A percentile compares a stretch with the other conserved stretches of the same genome.
phyloP scores from a whole-genome alignment of 805 yeast genomes.

The Candida nemodendra region DNA sequence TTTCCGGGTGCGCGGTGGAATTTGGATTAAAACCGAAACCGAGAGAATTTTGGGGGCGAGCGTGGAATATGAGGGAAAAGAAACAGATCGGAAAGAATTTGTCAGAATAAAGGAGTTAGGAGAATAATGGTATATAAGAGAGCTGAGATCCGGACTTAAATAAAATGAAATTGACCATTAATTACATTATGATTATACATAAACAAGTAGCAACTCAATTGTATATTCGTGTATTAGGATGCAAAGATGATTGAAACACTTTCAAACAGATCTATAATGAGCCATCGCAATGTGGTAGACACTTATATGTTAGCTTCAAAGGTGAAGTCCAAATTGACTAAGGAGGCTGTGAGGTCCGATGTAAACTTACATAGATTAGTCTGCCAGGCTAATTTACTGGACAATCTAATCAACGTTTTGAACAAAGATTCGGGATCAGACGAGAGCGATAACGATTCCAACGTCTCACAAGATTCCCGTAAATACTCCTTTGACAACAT shows the following conservation, averaged over 20 bases:
- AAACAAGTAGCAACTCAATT: no score
- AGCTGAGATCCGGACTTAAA: not conserved
- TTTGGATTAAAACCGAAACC: no score
- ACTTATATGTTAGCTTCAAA: constrained; percentile 61
- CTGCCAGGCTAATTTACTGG: constrained; percentile 70
- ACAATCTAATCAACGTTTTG: constrained; percentile 56
- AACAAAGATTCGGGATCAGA: constrained; percentile 33
- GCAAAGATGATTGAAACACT: not conserved
- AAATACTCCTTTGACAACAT: constrained; percentile 8
- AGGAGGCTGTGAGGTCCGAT: constrained; percentile 58
- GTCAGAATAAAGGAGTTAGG: not conserved
- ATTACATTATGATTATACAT: no score
- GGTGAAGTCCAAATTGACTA: constrained; percentile 62
- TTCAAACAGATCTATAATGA: constrained; percentile 2
- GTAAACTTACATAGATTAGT: constrained; percentile 58
- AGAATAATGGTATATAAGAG: not conserved
- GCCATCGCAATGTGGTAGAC: constrained; percentile 34
- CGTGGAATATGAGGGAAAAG: not conserved
- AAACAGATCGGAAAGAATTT: not conserved
- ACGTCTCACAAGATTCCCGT: no score
- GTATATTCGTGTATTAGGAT: no score
- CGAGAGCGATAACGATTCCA: constrained; percentile 6
- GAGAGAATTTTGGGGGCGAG: no score
- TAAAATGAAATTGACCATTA: no score
- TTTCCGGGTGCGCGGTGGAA: no score